Base-by-base conservation (phyloP, 805 yeast genomes). In the Candida dajiaensis region DNA sequence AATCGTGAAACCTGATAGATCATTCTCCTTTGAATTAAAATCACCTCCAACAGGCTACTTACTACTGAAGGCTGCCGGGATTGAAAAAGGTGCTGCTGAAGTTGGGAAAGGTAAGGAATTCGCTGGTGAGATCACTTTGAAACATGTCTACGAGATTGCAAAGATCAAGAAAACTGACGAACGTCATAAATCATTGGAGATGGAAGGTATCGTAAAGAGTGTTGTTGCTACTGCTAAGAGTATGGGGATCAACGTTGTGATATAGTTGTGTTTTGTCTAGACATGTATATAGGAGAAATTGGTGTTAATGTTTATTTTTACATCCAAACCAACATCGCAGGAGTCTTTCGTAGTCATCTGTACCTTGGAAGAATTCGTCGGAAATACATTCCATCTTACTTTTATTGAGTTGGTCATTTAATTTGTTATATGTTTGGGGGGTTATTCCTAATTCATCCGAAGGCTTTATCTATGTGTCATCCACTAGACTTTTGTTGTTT, bases 61-160 rank as follows among this genome's bases (percentile, higher is more conserved):
- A 44, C 66, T 94, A 41, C 66, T 86, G 67, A 83, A 87, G 60
- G 95, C 96, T 6, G 89, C 92, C 10, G 85, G 85, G 2, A 70
- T 83, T 15, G 77, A 73, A 22, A 88, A 92, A 65, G 99, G 99
- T 16, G 78, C 88, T 20, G 85, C 80, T 21, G 74, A 72, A 50
- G 63, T 59, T 45, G 63, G 63, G 3, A 76, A 83, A 16, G 83
- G 86, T 11, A 80, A 81, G 53, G 68, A 70, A 20, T 65, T 52
- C 50, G 82, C 81, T 16, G 97, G 97, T 19, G 72, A 69, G 49
- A 65, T 80, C 33, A 80, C 90, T 16, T 74, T 94, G 58, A 94
- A 94, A 66, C 98, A 94, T 63, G 77, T 89, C 25, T 94, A 88
- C 63, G 98, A 92, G 69, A 86, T 94, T 57, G 98, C 99, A 33